Evolutionary conservation across 2,329 filamentous ascomycete species (phyloP).

Genomic region (Phyllosticta citrichinensis): DNA sequence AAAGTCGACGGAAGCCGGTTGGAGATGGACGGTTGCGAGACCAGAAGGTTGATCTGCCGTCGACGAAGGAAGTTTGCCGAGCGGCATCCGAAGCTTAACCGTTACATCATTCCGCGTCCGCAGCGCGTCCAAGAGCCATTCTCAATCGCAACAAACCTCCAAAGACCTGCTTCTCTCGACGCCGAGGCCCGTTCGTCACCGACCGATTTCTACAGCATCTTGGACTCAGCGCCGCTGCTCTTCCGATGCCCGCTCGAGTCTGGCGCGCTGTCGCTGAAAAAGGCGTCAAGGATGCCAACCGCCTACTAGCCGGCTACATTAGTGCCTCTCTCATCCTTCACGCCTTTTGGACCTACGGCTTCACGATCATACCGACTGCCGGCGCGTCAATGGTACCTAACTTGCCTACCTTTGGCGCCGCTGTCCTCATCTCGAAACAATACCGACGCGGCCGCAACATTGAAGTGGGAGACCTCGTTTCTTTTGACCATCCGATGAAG

Average conservation of each 20-base stretch:
- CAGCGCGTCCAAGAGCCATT: not conserved
- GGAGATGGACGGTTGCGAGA: not conserved
- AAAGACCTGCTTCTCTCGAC: not conserved
- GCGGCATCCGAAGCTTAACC: not conserved
- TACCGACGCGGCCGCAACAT: slow-evolving; percentile 58
- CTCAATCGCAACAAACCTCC: not conserved
- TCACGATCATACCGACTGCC: slow-evolving; percentile 47
- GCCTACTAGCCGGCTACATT: not conserved
- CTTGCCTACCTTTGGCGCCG: slow-evolving; percentile 57
- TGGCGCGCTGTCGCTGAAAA: not conserved
- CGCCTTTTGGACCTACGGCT: slow-evolving; percentile 43
- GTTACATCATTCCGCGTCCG: not conserved
- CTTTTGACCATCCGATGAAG: slow-evolving; percentile 61
- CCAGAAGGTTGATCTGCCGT: not conserved
- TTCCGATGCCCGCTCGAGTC: not conserved
- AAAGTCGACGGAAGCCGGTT: not conserved
- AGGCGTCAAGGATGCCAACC: not conserved
- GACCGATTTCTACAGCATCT: not conserved
- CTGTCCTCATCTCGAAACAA: slow-evolving; percentile 57
- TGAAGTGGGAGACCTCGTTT: slow-evolving; percentile 73
- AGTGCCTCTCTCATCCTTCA: slow-evolving; percentile 19
- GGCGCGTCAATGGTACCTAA: slow-evolving; percentile 90
- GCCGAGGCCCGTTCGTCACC: not conserved
- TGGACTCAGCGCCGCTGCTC: not conserved
- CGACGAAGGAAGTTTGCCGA: not conserved